Conservation (phyloP, 2,329 filamentous ascomycete species). For the Nigrospora osmanthi region DNA sequence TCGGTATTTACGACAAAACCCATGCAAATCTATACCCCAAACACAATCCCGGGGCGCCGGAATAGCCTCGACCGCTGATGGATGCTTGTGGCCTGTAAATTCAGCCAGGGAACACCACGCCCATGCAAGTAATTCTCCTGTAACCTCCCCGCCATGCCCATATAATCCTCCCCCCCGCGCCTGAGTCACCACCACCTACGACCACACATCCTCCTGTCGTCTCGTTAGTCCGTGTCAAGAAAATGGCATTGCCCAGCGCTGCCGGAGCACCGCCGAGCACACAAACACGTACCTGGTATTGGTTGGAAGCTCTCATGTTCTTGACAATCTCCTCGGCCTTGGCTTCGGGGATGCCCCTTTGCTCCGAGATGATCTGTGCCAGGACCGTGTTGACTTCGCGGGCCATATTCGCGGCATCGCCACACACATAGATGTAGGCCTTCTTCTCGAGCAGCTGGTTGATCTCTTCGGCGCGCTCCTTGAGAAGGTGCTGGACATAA, state of each 20-base stretch:
- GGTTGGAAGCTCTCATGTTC: conserved; percentile 87
- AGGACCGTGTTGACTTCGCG: conserved; percentile 86
- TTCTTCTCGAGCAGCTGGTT: conserved; percentile 80
- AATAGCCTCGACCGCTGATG: no score
- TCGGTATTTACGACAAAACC: no score
- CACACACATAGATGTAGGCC: conserved; percentile 96
- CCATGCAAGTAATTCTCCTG: conserved; percentile 1
- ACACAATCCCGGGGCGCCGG: no score
- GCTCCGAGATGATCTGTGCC: conserved; percentile 75
- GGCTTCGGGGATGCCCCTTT: conserved; percentile 71
- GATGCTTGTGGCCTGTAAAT: no score
- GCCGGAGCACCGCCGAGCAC: neutral
- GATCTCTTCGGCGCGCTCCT: conserved; percentile 75
- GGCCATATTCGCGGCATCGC: conserved; percentile 96
- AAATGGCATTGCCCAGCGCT: no score
- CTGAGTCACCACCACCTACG: neutral
- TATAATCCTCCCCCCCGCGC: no score
- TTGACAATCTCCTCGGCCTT: conserved; percentile 97
- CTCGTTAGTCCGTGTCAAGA: no score
- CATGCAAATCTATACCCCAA: no score
- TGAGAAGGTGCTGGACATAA: conserved; percentile 90
- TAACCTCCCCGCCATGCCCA: neutral
- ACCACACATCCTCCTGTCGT: conserved; percentile 1
- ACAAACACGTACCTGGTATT: conserved; percentile 73
- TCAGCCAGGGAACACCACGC: conserved; percentile 1